These are phyloP conservation scores for Fraxinus sp. DNA, from an alignment of 305 asterid genomes.

Conservation along the genomic window DNA sequence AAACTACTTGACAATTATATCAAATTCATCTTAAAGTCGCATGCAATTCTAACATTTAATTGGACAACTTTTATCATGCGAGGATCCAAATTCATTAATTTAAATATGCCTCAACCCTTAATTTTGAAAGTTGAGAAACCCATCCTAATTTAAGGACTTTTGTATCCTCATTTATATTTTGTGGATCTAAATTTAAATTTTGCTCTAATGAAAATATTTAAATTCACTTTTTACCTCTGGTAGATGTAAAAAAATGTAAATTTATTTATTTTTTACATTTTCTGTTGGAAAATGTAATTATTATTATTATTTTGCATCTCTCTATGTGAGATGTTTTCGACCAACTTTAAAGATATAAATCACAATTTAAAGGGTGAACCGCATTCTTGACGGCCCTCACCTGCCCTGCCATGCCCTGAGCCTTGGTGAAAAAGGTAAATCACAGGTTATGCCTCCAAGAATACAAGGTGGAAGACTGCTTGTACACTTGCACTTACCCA, in stretches of 20 bases:
- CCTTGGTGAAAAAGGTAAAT: no score
- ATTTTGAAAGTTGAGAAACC: not conserved
- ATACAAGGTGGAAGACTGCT: no score
- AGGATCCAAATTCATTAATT: not conserved
- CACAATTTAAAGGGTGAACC: no score
- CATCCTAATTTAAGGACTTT: not conserved
- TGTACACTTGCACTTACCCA: no score
- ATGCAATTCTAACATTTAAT: not conserved
- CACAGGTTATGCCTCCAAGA: no score
- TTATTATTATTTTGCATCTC: not conserved
- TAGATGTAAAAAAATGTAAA: not conserved
- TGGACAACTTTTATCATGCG: not conserved
- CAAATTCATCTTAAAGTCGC: not conserved
- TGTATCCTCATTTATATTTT: not conserved
- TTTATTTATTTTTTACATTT: no score
- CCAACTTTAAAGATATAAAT: no score
- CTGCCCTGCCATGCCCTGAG: no score
- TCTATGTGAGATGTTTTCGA: not conserved
- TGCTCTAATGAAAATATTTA: not conserved
- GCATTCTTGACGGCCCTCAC: no score
- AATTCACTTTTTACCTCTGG: not conserved
- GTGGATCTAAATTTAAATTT: not conserved
- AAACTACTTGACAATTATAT: not conserved
- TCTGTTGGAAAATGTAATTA: no score
- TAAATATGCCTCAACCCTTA: not conserved